Evolutionary conservation across 495 filamentous ascomycete genomes (phyloP).

Genomic region (Amniculicola lignicola): DNA sequence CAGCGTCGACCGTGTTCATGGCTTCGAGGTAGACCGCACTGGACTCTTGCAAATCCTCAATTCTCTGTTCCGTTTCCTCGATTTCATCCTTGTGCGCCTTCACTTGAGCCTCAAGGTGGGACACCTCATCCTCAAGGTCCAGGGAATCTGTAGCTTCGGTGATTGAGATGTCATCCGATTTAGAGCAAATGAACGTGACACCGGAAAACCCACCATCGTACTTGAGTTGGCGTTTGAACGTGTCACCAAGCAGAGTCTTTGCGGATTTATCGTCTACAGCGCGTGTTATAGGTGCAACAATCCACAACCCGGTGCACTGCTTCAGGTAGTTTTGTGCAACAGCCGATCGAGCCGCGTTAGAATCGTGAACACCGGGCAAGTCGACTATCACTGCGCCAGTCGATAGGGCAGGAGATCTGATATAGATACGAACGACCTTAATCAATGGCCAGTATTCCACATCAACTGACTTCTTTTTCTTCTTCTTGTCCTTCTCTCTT

Average conservation of each 20-base stretch:
- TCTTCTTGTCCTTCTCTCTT: conserved; percentile 37
- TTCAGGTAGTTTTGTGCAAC: conserved; percentile 64
- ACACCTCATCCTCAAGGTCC: conserved; percentile 41
- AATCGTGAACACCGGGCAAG: conserved; percentile 62
- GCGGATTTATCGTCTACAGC: conserved; percentile 67
- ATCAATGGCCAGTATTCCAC: conserved; percentile 68
- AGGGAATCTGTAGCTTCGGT: conserved; percentile 50
- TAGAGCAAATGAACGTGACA: conserved; percentile 66
- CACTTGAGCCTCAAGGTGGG: conserved; percentile 42
- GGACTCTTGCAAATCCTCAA: conserved; percentile 42
- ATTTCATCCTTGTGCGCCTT: conserved; percentile 38
- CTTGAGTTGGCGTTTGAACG: conserved; percentile 63
- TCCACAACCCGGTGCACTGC: conserved; percentile 51
- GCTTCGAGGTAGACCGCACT: conserved; percentile 38
- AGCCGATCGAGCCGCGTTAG: conserved; percentile 61
- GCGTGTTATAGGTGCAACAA: conserved; percentile 63
- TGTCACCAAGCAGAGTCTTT: conserved; percentile 56
- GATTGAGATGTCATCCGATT: conserved; percentile 63
- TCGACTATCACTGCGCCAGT: conserved; percentile 67
- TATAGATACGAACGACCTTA: conserved; percentile 59
- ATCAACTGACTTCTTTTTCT: conserved; percentile 28
- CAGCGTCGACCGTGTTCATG: conserved; percentile 43
- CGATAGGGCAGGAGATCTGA: conserved; percentile 53
- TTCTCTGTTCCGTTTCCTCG: conserved; percentile 36
- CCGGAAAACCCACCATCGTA: conserved; percentile 51